Percentiles rank a stretch among this genome's conserved stretches.
phyloP scores from a whole-genome alignment of 306 rosid genomes.

The Glycine tomentella region DNA sequence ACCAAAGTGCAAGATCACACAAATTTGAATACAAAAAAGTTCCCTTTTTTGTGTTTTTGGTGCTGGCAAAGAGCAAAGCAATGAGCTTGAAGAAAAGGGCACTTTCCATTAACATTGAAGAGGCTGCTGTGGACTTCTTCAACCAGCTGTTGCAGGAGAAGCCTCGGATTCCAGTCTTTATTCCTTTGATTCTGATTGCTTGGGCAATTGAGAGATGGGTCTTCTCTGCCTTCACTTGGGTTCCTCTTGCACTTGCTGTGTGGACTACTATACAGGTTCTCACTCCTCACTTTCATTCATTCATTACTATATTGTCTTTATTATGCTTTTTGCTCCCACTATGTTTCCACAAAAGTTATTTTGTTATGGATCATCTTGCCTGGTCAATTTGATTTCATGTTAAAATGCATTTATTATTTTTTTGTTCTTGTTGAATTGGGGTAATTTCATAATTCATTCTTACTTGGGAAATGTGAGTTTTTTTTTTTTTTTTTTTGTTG shows the following conservation, averaged over 20 bases:
- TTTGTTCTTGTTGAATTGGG: slow-evolving; percentile 18
- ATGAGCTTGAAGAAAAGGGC: slow-evolving; percentile 61
- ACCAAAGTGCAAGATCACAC: slow-evolving; percentile 3
- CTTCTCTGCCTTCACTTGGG: slow-evolving; percentile 84
- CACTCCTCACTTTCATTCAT: neutral
- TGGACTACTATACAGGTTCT: slow-evolving; percentile 89
- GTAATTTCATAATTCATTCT: slow-evolving; percentile 3
- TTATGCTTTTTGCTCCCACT: neutral
- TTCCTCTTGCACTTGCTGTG: slow-evolving; percentile 76
- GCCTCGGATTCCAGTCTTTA: slow-evolving; percentile 62
- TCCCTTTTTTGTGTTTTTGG: slow-evolving; percentile 25
- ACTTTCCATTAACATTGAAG: slow-evolving; percentile 52
- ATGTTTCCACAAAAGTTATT: neutral
- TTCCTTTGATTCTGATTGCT: slow-evolving; percentile 75
- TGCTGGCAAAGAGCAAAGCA: slow-evolving; percentile 38
- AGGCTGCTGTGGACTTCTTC: slow-evolving; percentile 60
- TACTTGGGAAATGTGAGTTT: neutral
- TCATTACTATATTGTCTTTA: neutral
- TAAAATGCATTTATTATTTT: slow-evolving; percentile 2
- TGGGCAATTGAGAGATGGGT: slow-evolving; percentile 90
- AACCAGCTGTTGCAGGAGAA: slow-evolving; percentile 61
- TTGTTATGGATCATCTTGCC: neutral
- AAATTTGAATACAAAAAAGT: neutral
- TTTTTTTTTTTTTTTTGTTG: neutral
- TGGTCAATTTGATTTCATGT: slow-evolving; percentile 5